Base-by-base conservation (phyloP, 2,329 filamentous ascomycete genomes). In the Fusarium pseudograminearum region DNA sequence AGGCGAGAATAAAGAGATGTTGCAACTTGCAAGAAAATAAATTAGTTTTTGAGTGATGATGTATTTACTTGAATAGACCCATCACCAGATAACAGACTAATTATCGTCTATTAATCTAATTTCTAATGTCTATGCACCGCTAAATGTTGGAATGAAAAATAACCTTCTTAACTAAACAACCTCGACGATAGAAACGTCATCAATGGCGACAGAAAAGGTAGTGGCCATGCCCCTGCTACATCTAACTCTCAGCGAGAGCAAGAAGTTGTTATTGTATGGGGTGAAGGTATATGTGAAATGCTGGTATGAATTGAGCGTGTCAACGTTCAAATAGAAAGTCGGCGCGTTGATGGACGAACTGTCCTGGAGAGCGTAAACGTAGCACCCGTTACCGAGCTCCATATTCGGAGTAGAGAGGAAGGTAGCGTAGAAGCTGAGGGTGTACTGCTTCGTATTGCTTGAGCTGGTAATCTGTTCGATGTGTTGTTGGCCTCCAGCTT, bases 131-230 rank as follows among this genome's bases (percentile, higher is more conserved):
- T 34, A 5, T 7, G 1, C 16, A 18, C 8, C 16, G 33, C 16
- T 16, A 18, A 18, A 10, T 18, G 0, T 18, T 34, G 7, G 0
- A 16, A 34, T 16, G 0, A 34, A 16, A 2, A 4, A 8, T 9
- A 0, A 4, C 16, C 8, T 3, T 36, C 9, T 2, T 0, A 8
- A 8, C 15, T 36, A 36, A 18, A 36, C 34, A 0, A 5, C 16
- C 34, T 36, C 34, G 4, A 36, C 8, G 5, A 36, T 36, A 6
- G 34, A 36, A 36, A n/a, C 34, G 11, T n/a, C 34, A 20, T 38
- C 34, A n/a, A 38, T 20, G 1, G 34, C 34, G 0, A 38, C 18
- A n/a, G 34, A 38, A 20, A 38, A 38, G 9, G 34, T 12, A 38
- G 18, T 38, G 1, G 34, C 9, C 9, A 8, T 8, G 34, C 34